Evolutionary conservation across 768 basidiomycete species (phyloP).

Genomic region (Coprinopsis cinerea): DNA sequence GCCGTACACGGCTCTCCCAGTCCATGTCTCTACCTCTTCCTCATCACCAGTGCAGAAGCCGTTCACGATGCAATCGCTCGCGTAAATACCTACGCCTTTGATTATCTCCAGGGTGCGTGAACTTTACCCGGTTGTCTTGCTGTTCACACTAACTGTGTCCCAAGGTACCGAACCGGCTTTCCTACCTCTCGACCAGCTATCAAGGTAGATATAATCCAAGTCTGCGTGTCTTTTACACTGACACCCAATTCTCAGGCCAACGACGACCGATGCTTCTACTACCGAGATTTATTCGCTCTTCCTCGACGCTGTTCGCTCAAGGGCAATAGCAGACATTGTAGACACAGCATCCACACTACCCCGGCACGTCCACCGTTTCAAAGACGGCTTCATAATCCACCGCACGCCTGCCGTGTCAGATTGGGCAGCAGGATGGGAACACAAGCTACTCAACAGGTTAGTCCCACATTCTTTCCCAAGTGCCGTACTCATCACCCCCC

Average conservation of each 20-base stretch:
- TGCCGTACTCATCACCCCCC: conserved; percentile 9
- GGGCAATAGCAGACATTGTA: conserved; percentile 49
- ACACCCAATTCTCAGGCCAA: no score
- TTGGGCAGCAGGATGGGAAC: conserved; percentile 66
- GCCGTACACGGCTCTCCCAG: conserved; percentile 41
- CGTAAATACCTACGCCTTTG: no score
- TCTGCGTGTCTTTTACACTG: no score
- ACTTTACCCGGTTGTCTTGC: no score
- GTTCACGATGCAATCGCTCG: no score
- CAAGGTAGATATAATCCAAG: no score
- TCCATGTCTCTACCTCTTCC: conserved; percentile 53
- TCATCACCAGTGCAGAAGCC: no score
- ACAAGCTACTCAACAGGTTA: conserved; percentile 44
- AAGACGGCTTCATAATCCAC: conserved; percentile 59
- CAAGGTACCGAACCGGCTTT: no score
- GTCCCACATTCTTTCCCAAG: conserved; percentile 4
- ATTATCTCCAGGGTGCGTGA: no score
- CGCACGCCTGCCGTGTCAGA: conserved; percentile 38
- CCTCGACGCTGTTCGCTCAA: conserved; percentile 55
- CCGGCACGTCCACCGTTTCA: conserved; percentile 42
- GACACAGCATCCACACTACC: conserved; percentile 27
- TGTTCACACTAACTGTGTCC: no score
- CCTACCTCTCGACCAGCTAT: no score
- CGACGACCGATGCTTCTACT: no score
- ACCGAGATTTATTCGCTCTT: conserved; percentile 41